phyloP scores from a whole-genome alignment of 495 filamentous ascomycete species.

The Penicillium subrubescens region DNA sequence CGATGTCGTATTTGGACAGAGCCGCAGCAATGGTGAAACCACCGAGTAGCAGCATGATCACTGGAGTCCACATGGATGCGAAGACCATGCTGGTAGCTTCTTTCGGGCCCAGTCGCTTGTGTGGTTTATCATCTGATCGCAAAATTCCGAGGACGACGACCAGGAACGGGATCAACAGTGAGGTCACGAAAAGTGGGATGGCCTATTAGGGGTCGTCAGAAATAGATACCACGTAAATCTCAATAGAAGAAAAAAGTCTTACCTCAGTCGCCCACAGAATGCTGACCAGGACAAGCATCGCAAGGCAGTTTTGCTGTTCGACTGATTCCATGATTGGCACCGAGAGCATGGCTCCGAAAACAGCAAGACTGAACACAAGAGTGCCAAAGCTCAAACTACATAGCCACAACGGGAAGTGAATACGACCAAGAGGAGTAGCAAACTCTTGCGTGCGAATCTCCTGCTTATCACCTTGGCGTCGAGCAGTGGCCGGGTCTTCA shows the following conservation, averaged over 20 bases:
- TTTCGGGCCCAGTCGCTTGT: slow-evolving; percentile 70
- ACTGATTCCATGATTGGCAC: slow-evolving; percentile 77
- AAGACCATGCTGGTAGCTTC: slow-evolving; percentile 81
- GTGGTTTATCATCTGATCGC: slow-evolving; percentile 68
- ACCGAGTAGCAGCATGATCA: slow-evolving; percentile 97
- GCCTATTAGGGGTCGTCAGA: slow-evolving; percentile 55
- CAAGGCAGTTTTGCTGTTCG: slow-evolving; percentile 95
- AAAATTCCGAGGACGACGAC: slow-evolving; percentile 86
- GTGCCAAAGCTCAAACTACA: slow-evolving; percentile 78
- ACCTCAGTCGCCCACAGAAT: slow-evolving; percentile 97
- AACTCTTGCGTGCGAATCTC: slow-evolving; percentile 66
- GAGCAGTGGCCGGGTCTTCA: slow-evolving; percentile 65
- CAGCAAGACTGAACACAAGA: slow-evolving; percentile 65
- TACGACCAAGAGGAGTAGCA: slow-evolving; percentile 76
- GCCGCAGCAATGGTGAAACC: slow-evolving; percentile 96
- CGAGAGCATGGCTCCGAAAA: slow-evolving; percentile 73
- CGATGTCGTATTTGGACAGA: slow-evolving; percentile 95
- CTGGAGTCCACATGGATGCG: slow-evolving; percentile 96
- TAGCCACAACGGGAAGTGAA: slow-evolving; percentile 77
- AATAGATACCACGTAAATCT: background rate
- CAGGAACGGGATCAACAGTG: slow-evolving; percentile 89
- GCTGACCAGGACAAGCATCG: slow-evolving; percentile 91
- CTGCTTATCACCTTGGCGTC: slow-evolving; percentile 82
- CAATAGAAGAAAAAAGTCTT: slow-evolving; percentile 26
- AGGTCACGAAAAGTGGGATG: slow-evolving; percentile 96